phyloP scores from a whole-genome alignment of 345 rosid genomes.

The Euphorbia peplus region DNA sequence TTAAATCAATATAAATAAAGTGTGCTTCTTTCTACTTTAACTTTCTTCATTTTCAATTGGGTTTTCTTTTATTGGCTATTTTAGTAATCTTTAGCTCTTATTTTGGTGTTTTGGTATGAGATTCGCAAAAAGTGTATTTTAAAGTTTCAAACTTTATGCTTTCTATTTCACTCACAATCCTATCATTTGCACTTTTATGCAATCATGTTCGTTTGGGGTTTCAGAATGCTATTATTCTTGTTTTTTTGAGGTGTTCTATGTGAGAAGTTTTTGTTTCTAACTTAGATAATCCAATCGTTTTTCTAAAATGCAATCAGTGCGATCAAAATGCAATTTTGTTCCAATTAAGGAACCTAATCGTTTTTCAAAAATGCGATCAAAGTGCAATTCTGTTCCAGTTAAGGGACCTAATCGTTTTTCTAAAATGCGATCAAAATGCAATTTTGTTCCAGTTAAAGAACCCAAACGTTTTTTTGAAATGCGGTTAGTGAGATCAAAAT shows the following conservation, averaged over 20 bases:
- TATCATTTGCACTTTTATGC: background rate
- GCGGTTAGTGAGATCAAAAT: too few species aligned
- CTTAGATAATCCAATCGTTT: too few species aligned
- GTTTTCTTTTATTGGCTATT: background rate
- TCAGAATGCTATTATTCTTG: constrained; percentile 1
- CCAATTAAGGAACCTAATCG: too few species aligned
- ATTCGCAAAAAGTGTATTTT: background rate
- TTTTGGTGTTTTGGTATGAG: background rate
- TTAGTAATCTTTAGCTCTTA: background rate
- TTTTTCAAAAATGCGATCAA: too few species aligned
- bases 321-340: too few species aligned
- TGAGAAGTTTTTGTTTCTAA: background rate
- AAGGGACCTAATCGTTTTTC: too few species aligned
- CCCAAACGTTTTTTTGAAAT: too few species aligned
- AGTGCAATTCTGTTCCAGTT: too few species aligned
- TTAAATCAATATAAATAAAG: background rate
- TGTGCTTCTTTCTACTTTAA: background rate
- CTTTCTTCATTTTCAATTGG: constrained; percentile 9
- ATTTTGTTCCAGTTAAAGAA: too few species aligned
- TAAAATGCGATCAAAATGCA: too few species aligned
- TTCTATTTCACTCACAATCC: background rate
- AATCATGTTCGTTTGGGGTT: background rate
- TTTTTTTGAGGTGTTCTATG: background rate
- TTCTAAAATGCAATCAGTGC: too few species aligned
- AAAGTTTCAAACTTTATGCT: constrained; percentile 4